These are phyloP conservation scores for Fagus sylvatica DNA, from an alignment of 306 rosid genomes.

Conservation along the genomic window DNA sequence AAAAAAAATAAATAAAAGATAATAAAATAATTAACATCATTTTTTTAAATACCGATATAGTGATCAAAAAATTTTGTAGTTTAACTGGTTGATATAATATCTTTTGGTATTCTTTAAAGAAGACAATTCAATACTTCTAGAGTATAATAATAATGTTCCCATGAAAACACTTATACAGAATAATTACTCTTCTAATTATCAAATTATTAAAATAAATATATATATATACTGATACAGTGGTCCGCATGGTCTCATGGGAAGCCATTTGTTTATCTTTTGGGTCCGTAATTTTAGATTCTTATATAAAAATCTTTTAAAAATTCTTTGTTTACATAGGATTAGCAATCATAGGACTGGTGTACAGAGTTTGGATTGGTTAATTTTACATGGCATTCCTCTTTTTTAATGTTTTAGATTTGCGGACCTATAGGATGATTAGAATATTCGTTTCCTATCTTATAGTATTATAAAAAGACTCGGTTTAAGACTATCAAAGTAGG, in stretches of 20 bases:
- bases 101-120: too few relatives aligned
- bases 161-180: too few relatives aligned
- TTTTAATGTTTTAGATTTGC: background rate
- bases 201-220: too few relatives aligned
- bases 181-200: too few relatives aligned
- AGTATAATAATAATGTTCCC: too few relatives aligned
- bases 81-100: too few relatives aligned
- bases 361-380: background rate
- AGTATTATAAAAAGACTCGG: background rate
- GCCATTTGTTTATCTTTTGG: background rate
- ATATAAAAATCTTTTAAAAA: background rate
- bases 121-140: too few relatives aligned
- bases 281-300: background rate
- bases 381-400: background rate
- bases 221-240: too few relatives aligned
- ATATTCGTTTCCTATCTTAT: conserved; percentile 4
- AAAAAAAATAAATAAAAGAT: too few relatives aligned
- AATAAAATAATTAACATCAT: background rate
- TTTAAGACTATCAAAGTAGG: background rate
- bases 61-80: too few relatives aligned
- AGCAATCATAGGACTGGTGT: background rate
- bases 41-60: background rate
- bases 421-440: background rate
- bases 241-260: too few relatives aligned
- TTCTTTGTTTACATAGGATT: background rate